Conservation (phyloP, 495 filamentous ascomycete species). For the Glarea lozoyensis region DNA sequence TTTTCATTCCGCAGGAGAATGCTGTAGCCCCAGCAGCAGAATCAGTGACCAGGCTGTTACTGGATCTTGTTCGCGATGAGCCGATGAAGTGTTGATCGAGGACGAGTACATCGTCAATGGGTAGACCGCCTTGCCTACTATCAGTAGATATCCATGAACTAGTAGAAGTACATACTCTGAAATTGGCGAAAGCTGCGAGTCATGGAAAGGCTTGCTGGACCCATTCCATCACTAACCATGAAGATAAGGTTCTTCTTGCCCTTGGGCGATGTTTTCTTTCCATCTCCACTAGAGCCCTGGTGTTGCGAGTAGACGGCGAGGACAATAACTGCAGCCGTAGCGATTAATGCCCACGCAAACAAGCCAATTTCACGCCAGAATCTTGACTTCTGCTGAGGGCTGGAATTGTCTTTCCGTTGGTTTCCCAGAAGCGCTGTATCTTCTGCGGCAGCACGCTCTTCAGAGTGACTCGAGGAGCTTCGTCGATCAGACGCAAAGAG, state of each 20-base stretch:
- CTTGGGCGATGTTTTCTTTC: slow-evolving; percentile 9
- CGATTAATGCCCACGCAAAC: slow-evolving; percentile 83
- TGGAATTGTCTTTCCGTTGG: slow-evolving; percentile 1
- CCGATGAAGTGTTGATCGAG: slow-evolving; percentile 85
- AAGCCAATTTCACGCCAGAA: slow-evolving; percentile 52
- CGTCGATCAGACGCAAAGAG: slow-evolving; percentile 14
- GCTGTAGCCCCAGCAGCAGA: slow-evolving; percentile 93
- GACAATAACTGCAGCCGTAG: slow-evolving; percentile 68
- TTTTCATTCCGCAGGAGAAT: slow-evolving; percentile 86
- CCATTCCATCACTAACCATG: slow-evolving; percentile 99
- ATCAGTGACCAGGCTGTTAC: slow-evolving; percentile 77
- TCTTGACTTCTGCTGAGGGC: background rate
- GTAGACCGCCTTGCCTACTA: slow-evolving; percentile 44
- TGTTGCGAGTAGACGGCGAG: slow-evolving; percentile 69
- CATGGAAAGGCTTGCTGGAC: slow-evolving; percentile 77
- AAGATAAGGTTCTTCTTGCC: slow-evolving; percentile 91
- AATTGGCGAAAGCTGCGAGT: slow-evolving; percentile 76
- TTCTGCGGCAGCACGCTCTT: slow-evolving; percentile 19
- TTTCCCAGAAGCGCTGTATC: slow-evolving; percentile 19
- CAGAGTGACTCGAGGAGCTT: slow-evolving; percentile 14
- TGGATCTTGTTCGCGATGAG: slow-evolving; percentile 76
- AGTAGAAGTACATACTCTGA: background rate
- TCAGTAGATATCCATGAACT: slow-evolving; percentile 11
- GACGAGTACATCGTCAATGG: slow-evolving; percentile 60
- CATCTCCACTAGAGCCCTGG: slow-evolving; percentile 22